Base-by-base conservation (phyloP, 345 rosid species). In the Pistacia integerrima region DNA sequence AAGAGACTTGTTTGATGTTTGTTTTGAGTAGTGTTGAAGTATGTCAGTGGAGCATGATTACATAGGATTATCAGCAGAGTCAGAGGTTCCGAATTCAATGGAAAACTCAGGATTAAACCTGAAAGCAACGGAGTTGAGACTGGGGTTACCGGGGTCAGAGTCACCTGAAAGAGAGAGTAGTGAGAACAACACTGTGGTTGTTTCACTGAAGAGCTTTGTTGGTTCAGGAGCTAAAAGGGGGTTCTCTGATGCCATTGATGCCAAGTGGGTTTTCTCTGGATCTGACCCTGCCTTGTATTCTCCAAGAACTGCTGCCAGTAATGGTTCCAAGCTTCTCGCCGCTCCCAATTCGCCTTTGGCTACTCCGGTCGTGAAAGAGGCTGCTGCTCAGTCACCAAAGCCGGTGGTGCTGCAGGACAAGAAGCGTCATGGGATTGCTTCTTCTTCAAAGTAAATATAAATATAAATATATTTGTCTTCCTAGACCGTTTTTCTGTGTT, bases 51-150 rank as follows among this genome's bases (percentile, higher is more conserved):
- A 86, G 85, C 90, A 86, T 85, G 89, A 87, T 82, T 86, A 81
- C 86, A 82, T 85, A 85, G 84, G 91, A 55, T 86, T 86, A 61
- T 80, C 85, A 68, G 6, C 35, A 33, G 41, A 66, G n/a, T 48
- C 79, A 22, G 89, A 82, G 79, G 79, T 80, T 79, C 62, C 84
- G 14, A 55, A 55, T 79, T 79, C 87, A 78, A 89, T 82, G 93
- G 90, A 83, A 36, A 77, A 81, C 4, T 66, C 60, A 48, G 82
- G 84, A 80, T 74, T 90, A 7, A 85, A 85, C 79, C 77, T 87
- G 64, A 88, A 85, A 78, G 96, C 93, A 8, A 91, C 96, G n/a
- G 92, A 91, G 88, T 78, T 91, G 76, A 86, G 93, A 74, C 93
- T 91, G 71, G 97, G 93, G 72, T 82, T 90, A 79, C 97, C 97